These are phyloP conservation scores for Polygonum maritimum DNA, from an alignment of 148 eudicot species.

Conservation along the genomic window DNA sequence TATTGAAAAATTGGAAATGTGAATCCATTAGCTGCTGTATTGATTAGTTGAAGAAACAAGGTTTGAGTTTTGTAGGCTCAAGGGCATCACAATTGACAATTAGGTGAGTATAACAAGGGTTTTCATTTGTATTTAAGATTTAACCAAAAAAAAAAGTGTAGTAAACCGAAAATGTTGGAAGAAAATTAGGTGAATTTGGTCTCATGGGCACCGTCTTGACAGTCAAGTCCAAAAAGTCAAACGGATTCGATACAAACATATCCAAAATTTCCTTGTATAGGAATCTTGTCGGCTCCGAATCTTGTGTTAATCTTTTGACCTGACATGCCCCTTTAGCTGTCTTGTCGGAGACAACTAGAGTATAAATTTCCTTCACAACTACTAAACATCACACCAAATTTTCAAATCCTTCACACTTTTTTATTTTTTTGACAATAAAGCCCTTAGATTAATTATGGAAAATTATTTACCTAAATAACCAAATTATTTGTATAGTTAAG, in stretches of 20 bases:
- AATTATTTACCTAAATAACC: no score
- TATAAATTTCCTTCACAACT: not conserved
- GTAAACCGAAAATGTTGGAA: not conserved
- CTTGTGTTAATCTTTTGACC: not conserved
- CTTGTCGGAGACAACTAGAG: not conserved
- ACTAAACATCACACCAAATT: no score
- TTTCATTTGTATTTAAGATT: not conserved
- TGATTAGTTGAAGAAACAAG: not conserved
- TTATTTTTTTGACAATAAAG: no score
- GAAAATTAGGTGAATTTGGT: not conserved
- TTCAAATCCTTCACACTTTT: no score
- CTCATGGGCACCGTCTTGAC: not conserved
- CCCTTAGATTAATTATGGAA: no score
- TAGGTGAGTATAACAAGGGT: not conserved
- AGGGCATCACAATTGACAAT: not conserved
- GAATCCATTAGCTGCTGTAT: not conserved
- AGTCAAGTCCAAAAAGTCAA: not conserved
- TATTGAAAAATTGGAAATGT: not conserved
- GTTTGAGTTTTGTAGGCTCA: not conserved
- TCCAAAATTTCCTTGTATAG: not conserved
- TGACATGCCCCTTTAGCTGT: not conserved
- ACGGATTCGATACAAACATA: not conserved
- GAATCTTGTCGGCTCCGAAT: slow-evolving; percentile 1
- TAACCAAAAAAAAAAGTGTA: not conserved
- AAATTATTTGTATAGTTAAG: no score